These are phyloP conservation scores for Saturnispora besseyi DNA, from an alignment of 805 yeast species.

Conservation along the genomic window DNA sequence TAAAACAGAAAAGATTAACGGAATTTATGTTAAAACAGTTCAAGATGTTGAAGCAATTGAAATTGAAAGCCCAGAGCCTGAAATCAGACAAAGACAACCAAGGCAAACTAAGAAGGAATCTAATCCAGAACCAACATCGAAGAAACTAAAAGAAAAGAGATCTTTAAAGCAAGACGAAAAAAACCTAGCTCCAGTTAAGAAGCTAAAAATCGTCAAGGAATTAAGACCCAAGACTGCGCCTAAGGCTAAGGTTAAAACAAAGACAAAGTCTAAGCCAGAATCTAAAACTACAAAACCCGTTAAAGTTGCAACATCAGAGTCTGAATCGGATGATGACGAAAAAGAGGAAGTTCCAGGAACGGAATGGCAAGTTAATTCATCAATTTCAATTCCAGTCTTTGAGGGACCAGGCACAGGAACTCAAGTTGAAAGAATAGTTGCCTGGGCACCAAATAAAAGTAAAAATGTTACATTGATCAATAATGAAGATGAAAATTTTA, in stretches of 20 bases:
- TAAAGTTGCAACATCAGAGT: neutral
- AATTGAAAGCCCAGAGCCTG: neutral
- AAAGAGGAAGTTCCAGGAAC: constrained; percentile 27
- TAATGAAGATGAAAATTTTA: constrained; percentile 44
- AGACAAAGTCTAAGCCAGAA: neutral
- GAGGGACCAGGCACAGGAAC: constrained; percentile 41
- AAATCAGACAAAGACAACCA: constrained; percentile 16
- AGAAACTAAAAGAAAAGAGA: neutral
- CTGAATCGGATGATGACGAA: neutral
- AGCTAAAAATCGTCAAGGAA: neutral
- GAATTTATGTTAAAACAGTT: constrained; percentile 46
- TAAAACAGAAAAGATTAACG: constrained; percentile 34
- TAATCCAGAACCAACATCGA: neutral
- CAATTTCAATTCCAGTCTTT: constrained; percentile 39
- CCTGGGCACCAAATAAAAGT: constrained; percentile 55
- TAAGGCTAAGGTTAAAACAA: neutral
- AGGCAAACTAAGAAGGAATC: neutral
- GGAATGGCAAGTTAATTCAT: constrained; percentile 41
- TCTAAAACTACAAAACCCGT: neutral
- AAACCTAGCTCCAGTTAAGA: neutral
- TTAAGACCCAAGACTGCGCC: neutral
- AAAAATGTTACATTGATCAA: constrained; percentile 33
- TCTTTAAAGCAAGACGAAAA: neutral
- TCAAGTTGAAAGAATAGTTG: constrained; percentile 40
- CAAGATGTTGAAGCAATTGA: constrained; percentile 43